A percentile compares a stretch with the other conserved stretches of the same genome.
Conservation (phyloP, 495 filamentous ascomycete genomes). For the Extremus antarcticus region DNA sequence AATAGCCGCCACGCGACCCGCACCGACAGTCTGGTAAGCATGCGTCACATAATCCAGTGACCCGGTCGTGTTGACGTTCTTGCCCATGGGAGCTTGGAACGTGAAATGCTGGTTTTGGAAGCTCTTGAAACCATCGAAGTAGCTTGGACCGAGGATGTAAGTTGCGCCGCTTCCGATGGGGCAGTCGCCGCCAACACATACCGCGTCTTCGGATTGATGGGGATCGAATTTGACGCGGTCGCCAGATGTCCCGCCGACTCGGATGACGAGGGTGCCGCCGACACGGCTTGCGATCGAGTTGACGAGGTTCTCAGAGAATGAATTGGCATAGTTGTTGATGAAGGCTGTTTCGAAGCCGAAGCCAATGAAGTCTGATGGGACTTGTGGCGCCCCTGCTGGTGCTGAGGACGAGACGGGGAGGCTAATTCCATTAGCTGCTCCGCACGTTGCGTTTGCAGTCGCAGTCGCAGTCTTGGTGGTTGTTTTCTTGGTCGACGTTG, state of each 20-base stretch:
- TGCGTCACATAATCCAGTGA: conserved; percentile 15
- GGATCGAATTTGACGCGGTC: conserved; percentile 16
- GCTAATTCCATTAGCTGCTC: neutral
- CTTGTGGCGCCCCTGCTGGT: conserved; percentile 2
- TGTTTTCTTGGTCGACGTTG: neutral
- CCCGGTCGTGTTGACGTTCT: conserved; percentile 8
- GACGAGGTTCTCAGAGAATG: conserved; percentile 21
- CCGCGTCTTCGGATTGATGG: conserved; percentile 5
- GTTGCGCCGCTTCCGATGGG: conserved; percentile 3
- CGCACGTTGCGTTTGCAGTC: neutral
- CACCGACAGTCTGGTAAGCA: conserved; percentile 16
- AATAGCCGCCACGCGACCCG: conserved; percentile 20
- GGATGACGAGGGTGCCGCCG: conserved; percentile 18
- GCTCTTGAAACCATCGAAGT: conserved; percentile 20
- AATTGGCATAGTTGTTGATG: conserved; percentile 16
- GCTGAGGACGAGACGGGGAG: neutral
- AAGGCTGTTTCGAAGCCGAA: conserved; percentile 23
- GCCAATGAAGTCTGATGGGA: conserved; percentile 23
- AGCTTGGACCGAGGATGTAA: conserved; percentile 18
- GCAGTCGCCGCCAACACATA: conserved; percentile 7
- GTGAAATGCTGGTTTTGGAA: conserved; percentile 16
- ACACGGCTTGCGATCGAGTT: conserved; percentile 18
- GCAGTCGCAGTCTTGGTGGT: too few relatives aligned
- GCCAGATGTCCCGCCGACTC: conserved; percentile 22
- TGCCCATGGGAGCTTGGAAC: conserved; percentile 23